A percentile compares a stretch with the other conserved stretches of the same genome.
These are phyloP conservation scores for Solanum etuberosum DNA, from an alignment of 257 asterid species.

Conservation along the genomic window DNA sequence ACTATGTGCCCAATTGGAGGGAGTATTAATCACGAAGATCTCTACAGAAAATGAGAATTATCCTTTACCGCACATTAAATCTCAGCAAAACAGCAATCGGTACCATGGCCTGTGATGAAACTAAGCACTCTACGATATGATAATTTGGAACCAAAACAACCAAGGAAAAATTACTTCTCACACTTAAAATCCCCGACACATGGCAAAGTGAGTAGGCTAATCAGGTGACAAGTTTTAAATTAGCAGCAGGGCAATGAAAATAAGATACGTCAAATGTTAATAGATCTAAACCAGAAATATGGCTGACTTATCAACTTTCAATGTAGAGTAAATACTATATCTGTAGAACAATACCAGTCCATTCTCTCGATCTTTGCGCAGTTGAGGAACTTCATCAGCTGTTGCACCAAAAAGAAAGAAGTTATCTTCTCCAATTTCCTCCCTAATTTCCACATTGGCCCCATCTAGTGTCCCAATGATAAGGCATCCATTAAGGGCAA, in stretches of 20 bases:
- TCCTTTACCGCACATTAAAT: neutral
- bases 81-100: neutral
- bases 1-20: neutral
- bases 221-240: neutral
- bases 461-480: slow-evolving; percentile 96
- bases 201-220: neutral
- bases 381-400: slow-evolving; percentile 75
- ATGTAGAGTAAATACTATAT: neutral
- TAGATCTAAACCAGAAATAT: neutral
- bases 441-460: slow-evolving; percentile 96
- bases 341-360: slow-evolving; percentile 49
- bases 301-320: neutral
- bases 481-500: slow-evolving; percentile 95
- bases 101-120: neutral
- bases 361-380: slow-evolving; percentile 86
- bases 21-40: neutral
- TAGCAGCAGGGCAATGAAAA: neutral
- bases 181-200: neutral
- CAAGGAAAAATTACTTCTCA: neutral
- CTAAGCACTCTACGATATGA: neutral
- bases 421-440: slow-evolving; percentile 82
- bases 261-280: neutral
- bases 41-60: neutral
- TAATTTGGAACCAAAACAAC: neutral
- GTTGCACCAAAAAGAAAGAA: slow-evolving; percentile 96